Evolutionary conservation across 2,329 filamentous ascomycete species (phyloP).

Genomic region (Phaeosphaeria sp.): DNA sequence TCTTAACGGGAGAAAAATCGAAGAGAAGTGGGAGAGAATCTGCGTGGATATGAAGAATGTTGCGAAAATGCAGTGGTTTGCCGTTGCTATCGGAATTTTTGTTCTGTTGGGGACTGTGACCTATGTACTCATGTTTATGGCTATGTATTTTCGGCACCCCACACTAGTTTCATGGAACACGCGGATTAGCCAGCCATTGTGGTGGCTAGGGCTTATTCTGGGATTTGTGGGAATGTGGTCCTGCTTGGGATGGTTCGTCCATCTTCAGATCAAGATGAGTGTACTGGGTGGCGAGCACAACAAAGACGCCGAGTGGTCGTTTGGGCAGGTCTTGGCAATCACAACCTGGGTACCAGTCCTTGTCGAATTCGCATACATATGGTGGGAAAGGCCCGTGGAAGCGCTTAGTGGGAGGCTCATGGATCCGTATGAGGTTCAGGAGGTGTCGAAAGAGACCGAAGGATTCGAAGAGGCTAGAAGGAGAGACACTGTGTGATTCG

Average conservation of each 20-base stretch:
- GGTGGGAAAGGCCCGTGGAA: background rate
- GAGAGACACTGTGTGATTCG: background rate
- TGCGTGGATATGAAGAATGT: too few species aligned
- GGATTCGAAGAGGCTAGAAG: background rate
- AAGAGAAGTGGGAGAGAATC: background rate
- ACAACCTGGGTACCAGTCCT: constrained; percentile 8
- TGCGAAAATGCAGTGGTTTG: too few species aligned
- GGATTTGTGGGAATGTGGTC: constrained; percentile 1
- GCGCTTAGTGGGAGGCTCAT: constrained; percentile 3
- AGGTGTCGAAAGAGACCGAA: background rate
- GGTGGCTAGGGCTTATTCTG: background rate
- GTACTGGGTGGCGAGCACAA: background rate
- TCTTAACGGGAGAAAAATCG: background rate
- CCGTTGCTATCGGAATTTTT: too few species aligned
- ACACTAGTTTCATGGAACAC: background rate
- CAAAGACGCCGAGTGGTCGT: constrained; percentile 3
- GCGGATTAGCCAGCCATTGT: background rate
- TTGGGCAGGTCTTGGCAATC: constrained; percentile 8
- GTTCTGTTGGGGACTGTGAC: background rate
- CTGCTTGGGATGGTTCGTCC: constrained; percentile 1
- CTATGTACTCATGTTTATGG: background rate
- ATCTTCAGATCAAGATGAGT: background rate
- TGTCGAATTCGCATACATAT: constrained; percentile 7
- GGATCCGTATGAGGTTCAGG: constrained; percentile 1
- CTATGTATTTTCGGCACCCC: background rate